A percentile compares a stretch with the other conserved stretches of the same genome.
Evolutionary conservation across 495 filamentous ascomycete genomes (phyloP).

Genomic region (Penicillium salamii): DNA sequence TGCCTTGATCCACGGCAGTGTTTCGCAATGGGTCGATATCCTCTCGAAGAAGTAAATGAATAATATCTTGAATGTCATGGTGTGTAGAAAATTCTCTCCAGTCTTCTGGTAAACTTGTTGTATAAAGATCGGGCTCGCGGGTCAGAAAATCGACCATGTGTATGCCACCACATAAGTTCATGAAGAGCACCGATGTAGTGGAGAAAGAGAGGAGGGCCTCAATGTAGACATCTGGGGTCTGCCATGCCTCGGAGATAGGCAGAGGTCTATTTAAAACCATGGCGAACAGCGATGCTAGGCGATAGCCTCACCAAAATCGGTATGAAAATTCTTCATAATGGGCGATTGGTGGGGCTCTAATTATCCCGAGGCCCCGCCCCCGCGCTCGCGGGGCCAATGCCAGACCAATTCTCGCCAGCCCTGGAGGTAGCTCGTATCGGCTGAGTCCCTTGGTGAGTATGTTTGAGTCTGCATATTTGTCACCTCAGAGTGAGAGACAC

Average conservation of each 20-base stretch:
- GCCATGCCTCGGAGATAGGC: conserved; percentile 56
- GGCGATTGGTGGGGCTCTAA: no score
- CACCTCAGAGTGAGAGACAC: no score
- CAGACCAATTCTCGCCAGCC: no score
- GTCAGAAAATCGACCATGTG: conserved; percentile 97
- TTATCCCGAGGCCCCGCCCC: no score
- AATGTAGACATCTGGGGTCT: conserved; percentile 67
- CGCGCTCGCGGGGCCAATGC: no score
- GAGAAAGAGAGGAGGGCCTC: conserved; percentile 73
- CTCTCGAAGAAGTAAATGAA: conserved; percentile 76
- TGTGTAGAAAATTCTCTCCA: conserved; percentile 77
- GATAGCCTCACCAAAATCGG: background rate
- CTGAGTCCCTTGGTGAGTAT: no score
- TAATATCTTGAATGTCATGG: conserved; percentile 65
- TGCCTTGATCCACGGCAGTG: conserved; percentile 2
- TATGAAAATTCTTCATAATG: conserved; percentile 1
- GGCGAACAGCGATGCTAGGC: background rate
- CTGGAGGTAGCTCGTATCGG: no score
- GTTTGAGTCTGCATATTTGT: no score
- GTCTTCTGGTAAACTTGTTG: conserved; percentile 65
- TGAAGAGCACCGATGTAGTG: conserved; percentile 72
- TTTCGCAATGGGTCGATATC: conserved; percentile 47
- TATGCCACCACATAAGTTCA: conserved; percentile 84
- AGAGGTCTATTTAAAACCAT: conserved; percentile 41
- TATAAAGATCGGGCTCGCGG: conserved; percentile 75